These are phyloP conservation scores for Penicillium angulare DNA, from an alignment of 495 filamentous ascomycete species.

Conservation along the genomic window DNA sequence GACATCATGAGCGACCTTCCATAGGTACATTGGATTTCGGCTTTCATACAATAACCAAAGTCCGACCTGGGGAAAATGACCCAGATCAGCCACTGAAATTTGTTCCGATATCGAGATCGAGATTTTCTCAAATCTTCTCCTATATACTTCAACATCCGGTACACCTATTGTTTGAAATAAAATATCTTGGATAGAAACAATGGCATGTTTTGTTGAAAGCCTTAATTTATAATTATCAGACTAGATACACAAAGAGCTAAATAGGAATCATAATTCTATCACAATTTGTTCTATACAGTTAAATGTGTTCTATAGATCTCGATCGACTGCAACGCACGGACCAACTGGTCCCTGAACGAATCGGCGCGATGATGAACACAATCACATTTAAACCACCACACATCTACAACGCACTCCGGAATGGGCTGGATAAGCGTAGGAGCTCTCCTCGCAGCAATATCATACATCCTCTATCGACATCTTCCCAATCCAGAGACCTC, in stretches of 20 bases:
- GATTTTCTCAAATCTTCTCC: not conserved
- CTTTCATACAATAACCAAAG: not conserved
- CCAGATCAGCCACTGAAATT: not conserved
- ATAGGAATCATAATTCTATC: not conserved
- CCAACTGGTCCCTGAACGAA: slow-evolving; percentile 10
- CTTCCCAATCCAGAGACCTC: slow-evolving; percentile 23
- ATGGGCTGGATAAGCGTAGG: slow-evolving; percentile 43
- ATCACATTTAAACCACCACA: not conserved
- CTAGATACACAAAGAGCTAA: too few relatives aligned
- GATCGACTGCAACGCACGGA: slow-evolving; percentile 20
- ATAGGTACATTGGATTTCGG: not conserved
- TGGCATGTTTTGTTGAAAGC: too few relatives aligned
- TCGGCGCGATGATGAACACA: slow-evolving; percentile 7
- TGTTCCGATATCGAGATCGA: not conserved
- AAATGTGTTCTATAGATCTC: not conserved
- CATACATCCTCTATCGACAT: slow-evolving; percentile 33
- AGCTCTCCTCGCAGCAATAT: slow-evolving; percentile 27
- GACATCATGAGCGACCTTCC: slow-evolving; percentile 26
- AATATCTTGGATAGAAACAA: too few relatives aligned
- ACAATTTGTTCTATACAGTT: not conserved
- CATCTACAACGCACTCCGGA: slow-evolving; percentile 4
- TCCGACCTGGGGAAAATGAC: too few relatives aligned
- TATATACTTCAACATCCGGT: too few relatives aligned
- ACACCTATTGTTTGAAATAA: too few relatives aligned
- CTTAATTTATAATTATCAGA: too few relatives aligned